Conservation (phyloP, 1,139 yeast genomes). For the Lodderomyces elongisporus region DNA sequence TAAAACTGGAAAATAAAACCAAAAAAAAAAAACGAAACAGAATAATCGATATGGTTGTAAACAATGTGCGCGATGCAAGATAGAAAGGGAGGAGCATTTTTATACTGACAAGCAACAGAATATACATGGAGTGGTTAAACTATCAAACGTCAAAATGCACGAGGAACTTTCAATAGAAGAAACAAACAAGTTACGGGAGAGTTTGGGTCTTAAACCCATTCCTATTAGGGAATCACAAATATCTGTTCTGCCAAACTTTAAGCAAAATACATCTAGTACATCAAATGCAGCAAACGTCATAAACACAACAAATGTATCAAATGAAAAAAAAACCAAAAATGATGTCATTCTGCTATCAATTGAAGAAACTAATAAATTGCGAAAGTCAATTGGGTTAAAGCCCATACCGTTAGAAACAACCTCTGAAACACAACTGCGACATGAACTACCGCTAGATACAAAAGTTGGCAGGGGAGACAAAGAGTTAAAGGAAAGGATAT, state of each 20-base stretch:
- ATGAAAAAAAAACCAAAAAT: background rate
- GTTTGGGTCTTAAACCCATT: constrained; percentile 29
- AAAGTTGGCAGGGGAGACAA: constrained; percentile 6
- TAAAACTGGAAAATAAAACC: too few relatives aligned
- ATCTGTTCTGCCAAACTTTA: too few relatives aligned
- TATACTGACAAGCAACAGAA: too few relatives aligned
- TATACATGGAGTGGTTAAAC: too few relatives aligned
- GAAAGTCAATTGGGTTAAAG: constrained; percentile 28
- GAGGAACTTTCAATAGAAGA: constrained; percentile 30
- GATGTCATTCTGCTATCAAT: constrained; percentile 16
- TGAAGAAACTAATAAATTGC: constrained; percentile 36
- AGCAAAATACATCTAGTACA: too few relatives aligned
- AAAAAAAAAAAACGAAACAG: too few relatives aligned
- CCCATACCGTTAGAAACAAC: constrained; percentile 10
- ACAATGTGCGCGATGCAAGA: too few relatives aligned
- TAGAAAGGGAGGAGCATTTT: too few relatives aligned
- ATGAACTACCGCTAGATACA: background rate
- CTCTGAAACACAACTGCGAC: background rate
- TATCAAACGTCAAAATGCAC: too few relatives aligned
- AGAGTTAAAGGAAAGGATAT: constrained; percentile 2
- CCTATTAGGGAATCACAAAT: too few relatives aligned
- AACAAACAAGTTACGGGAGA: constrained; percentile 32
- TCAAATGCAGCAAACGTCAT: background rate
- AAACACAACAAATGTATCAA: background rate
- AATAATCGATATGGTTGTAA: too few relatives aligned